These are phyloP conservation scores for Yamadazyma trypodendri DNA, from an alignment of 1,139 yeast genomes.

Conservation along the genomic window DNA sequence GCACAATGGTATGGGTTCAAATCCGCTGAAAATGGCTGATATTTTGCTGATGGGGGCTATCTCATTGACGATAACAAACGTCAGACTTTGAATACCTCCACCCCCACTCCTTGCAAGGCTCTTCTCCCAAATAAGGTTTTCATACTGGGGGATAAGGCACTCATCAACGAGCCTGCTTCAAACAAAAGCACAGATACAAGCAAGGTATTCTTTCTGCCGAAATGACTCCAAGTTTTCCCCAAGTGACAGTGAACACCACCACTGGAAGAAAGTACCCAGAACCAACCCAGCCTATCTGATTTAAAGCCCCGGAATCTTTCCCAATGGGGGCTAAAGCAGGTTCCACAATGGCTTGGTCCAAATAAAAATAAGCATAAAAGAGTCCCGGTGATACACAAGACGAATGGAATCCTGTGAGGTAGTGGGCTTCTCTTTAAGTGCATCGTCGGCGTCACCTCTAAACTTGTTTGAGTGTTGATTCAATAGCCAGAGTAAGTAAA, in stretches of 20 bases:
- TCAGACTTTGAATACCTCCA: constrained; percentile 27
- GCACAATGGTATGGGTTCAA: no score
- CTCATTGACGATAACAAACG: constrained; percentile 27
- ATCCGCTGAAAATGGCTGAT: constrained; percentile 13
- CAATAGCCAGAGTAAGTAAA: no score
- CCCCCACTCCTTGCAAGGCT: constrained; percentile 34
- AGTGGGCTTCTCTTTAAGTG: constrained; percentile 35
- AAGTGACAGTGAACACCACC: constrained; percentile 33
- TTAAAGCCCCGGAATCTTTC: constrained; percentile 41
- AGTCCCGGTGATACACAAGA: constrained; percentile 24
- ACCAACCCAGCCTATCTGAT: constrained; percentile 59
- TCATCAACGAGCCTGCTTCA: constrained; percentile 37
- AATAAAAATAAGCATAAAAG: constrained; percentile 7
- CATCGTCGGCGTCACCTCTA: constrained; percentile 43
- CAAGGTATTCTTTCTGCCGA: constrained; percentile 41
- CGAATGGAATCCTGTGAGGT: constrained; percentile 27
- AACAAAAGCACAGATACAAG: constrained; percentile 32
- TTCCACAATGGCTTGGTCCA: constrained; percentile 40
- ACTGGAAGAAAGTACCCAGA: constrained; percentile 53
- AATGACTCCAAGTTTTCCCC: constrained; percentile 42
- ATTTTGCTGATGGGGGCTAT: constrained; percentile 27
- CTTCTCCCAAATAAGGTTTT: constrained; percentile 36
- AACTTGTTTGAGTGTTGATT: no score
- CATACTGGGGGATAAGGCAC: constrained; percentile 34
- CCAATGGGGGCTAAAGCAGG: constrained; percentile 37